Evolutionary conservation across 2,329 filamentous ascomycete species (phyloP).

Genomic region (Botryosphaeria dothidea): DNA sequence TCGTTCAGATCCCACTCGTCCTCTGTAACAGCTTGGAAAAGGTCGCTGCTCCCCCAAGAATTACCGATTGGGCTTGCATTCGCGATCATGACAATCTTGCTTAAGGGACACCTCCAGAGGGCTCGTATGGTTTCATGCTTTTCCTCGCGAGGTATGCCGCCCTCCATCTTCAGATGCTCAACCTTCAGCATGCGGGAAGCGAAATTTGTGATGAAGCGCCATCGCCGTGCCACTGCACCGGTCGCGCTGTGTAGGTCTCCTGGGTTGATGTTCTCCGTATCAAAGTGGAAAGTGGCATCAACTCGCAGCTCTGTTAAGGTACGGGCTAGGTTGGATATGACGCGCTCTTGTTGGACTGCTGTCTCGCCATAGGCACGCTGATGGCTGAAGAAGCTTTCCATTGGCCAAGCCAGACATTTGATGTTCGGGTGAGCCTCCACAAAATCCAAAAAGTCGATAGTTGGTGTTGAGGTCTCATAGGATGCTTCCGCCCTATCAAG

Average conservation of each 20-base stretch:
- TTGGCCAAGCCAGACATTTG: slow-evolving; percentile 48
- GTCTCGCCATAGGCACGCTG: slow-evolving; percentile 23
- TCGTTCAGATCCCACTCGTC: slow-evolving; percentile 24
- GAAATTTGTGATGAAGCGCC: slow-evolving; percentile 46
- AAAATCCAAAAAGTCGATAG: slow-evolving; percentile 38
- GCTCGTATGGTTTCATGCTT: slow-evolving; percentile 48
- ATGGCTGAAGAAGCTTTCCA: slow-evolving; percentile 46
- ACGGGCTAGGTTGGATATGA: slow-evolving; percentile 43
- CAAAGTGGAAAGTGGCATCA: slow-evolving; percentile 33
- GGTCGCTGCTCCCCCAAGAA: slow-evolving; percentile 43
- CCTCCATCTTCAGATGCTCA: slow-evolving; percentile 48
- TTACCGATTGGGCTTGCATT: slow-evolving; percentile 46
- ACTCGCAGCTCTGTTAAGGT: slow-evolving; percentile 45
- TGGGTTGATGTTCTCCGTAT: slow-evolving; percentile 29
- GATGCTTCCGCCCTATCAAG: not conserved
- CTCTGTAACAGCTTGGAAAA: not conserved
- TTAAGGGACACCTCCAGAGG: slow-evolving; percentile 41
- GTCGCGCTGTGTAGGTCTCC: slow-evolving; percentile 24
- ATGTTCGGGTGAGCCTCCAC: slow-evolving; percentile 47
- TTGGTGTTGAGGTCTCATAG: not conserved
- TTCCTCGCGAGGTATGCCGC: slow-evolving; percentile 49
- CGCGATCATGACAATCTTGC: slow-evolving; percentile 50
- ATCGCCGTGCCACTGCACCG: slow-evolving; percentile 28
- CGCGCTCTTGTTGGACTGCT: slow-evolving; percentile 23
- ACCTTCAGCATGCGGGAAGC: slow-evolving; percentile 44